phyloP scores from a whole-genome alignment of 331 rosid genomes.

The Acacia concinna region DNA sequence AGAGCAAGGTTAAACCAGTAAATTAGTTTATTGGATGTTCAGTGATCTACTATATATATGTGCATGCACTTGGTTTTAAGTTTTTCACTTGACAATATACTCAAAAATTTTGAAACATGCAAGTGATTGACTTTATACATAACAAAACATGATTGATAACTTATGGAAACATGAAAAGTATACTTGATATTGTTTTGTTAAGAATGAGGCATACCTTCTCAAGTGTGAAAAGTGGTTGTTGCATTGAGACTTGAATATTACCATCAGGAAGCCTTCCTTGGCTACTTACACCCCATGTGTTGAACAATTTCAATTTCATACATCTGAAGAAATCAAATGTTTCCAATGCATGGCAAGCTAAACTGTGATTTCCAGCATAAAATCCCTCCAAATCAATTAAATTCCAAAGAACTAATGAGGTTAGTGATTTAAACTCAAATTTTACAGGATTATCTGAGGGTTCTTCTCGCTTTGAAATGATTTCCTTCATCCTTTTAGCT shows the following conservation, averaged over 20 bases:
- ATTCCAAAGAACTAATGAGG: not conserved
- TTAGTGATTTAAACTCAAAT: not conserved
- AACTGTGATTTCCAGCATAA: not conserved
- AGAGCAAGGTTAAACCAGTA: not conserved
- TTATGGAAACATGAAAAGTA: too few relatives aligned
- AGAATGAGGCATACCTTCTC: not conserved
- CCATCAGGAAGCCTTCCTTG: not conserved
- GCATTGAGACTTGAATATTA: not conserved
- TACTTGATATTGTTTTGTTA: too few relatives aligned
- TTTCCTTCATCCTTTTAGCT: not conserved
- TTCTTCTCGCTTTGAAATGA: not conserved
- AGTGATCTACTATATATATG: too few relatives aligned
- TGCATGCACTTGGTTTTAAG: not conserved
- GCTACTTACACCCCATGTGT: not conserved
- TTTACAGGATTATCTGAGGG: not conserved
- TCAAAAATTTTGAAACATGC: not conserved
- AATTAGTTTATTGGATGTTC: not conserved
- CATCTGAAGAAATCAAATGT: not conserved
- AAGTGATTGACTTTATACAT: not conserved
- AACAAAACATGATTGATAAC: too few relatives aligned
- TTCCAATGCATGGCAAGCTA: not conserved
- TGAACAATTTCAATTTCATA: not conserved
- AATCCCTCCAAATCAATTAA: not conserved
- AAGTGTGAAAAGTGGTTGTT: not conserved
- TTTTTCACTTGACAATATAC: too few relatives aligned